Evolutionary conservation across 2,329 filamentous ascomycete genomes (phyloP), one percentile per base, ranked within the genome.

Genomic region (Albifimbria verrucaria): DNA sequence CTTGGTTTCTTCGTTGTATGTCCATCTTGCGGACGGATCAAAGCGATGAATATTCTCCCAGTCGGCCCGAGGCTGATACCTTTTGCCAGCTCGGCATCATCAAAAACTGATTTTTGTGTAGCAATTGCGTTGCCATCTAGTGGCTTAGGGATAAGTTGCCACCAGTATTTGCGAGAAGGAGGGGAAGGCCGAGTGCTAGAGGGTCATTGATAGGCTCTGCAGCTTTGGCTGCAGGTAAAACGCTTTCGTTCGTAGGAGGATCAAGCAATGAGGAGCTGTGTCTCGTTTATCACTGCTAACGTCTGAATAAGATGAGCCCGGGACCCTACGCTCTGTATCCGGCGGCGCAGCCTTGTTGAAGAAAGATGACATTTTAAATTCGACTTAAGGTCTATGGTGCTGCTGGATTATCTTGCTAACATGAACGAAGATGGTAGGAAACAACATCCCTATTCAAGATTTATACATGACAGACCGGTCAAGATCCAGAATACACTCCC

Each of bases 41-140:
- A 79, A 81, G 0, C 76, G 71, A 59, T 80, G 75, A 1, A 64
- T 46, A 24, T 76, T 76, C 48, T 76, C 72, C 70, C 71, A 68
- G 26, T 65, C 60, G n/a, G 62, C 58, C 3, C 55, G 57, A 2
- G 62, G 64, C 36, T 62, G 55, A 48, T 61, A 65, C 56, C 77
- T 74, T 24, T 70, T 68, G 68, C 71, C 2, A 69, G 61, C 4
- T 73, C 69, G 0, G 72, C 69, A 48, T 77, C 69, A 41, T 78
- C 75, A 48, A 68, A 78, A 6, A 78, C 75, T 3, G 74, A 77
- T 5, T 70, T 73, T 55, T 76, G 63, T 1, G 65, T 71, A n/a
- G 73, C 72, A 28, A 68, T 62, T n/a, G 46, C 24, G n/a, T 48
- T 26, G n/a, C 46, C 46, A 18, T 48, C 46, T 7, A 20, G 3